A percentile compares a stretch with the other conserved stretches of the same genome.
phyloP scores from a whole-genome alignment of 306 rosid genomes.

The Ormosia emarginata region DNA sequence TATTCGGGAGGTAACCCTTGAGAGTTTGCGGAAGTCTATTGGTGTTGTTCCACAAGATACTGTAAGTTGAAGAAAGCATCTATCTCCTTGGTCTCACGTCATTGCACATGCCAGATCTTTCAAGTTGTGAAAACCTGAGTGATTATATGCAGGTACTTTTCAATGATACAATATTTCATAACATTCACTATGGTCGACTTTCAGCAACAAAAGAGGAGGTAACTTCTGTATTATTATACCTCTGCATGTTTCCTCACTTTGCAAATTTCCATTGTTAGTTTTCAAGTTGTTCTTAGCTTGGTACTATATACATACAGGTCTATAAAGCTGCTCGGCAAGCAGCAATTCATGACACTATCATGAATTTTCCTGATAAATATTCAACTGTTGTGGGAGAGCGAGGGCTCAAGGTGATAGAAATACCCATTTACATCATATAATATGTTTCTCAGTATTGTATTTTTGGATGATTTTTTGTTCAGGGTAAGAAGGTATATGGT shows the following conservation, averaged over 20 bases:
- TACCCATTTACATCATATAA: conserved; percentile 9
- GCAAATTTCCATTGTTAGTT: conserved; percentile 15
- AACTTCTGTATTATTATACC: conserved; percentile 22
- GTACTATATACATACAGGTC: conserved; percentile 48
- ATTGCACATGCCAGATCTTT: conserved; percentile 13
- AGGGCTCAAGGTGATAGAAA: conserved; percentile 83
- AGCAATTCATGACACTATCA: conserved; percentile 88
- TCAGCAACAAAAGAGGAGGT: conserved; percentile 92
- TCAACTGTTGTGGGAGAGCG: conserved; percentile 93
- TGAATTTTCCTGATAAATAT: conserved; percentile 81
- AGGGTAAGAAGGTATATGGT: neutral
- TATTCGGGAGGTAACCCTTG: conserved; percentile 70
- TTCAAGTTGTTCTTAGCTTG: conserved; percentile 25
- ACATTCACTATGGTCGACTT: conserved; percentile 86
- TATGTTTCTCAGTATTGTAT: neutral
- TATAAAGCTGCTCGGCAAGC: conserved; percentile 89
- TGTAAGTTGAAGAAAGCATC: conserved; percentile 43
- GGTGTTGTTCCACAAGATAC: conserved; percentile 99
- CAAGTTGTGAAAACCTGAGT: conserved; percentile 26
- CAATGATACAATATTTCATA: conserved; percentile 90
- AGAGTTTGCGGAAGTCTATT: conserved; percentile 77
- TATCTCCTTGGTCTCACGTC: neutral
- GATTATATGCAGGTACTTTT: conserved; percentile 77
- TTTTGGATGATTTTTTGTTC: neutral
- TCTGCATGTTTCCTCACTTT: conserved; percentile 13